Base-by-base conservation (phyloP, 345 rosid species). In the Draba incana region DNA sequence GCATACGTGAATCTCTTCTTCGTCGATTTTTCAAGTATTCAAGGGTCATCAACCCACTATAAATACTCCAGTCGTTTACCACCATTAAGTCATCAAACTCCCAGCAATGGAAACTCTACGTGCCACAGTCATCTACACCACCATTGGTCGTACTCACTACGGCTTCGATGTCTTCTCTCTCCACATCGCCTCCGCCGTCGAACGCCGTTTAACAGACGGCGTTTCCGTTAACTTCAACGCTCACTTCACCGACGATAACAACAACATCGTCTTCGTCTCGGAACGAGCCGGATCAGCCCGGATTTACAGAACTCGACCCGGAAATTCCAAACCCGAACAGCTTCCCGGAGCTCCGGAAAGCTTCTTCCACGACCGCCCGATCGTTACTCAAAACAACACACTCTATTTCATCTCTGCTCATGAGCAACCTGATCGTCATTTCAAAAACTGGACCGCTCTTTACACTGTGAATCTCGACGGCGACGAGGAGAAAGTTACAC, bases 361-460 rank as follows among this genome's bases (percentile, higher is more conserved):
- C 84, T 86, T 78, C 64, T 92, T 90, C 81, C 93, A 85, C 38
- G 98, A 92, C 80, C 90, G 92, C 16, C 97, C 98, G 3, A 10
- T 86, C 10, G 63, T 78, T 7, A 48, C 71, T 20, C 30, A 49
- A 57, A 72, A 72, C 73, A 59, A 71, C 56, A 78, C 9, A 24
- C 84, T 92, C 46, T 88, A 82, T 82, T 83, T 93, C 81, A 65
- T 88, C 8, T 93, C 98, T 0, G 84, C 94, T 70, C 96, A 93
- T 57, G 86, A 93, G 52, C 49, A 79, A 27, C 96, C 96, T 42
- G 79, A 78, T 25, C 78, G 57, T 12, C 79, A 64, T 12, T 87
- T 85, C 77, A 80, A 76, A 62, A 83, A 89, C 57, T 88, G 96
- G 90, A 77, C 92, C 0, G 89, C 96, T 1, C 79, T 90, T 54